Evolutionary conservation across 2,329 filamentous ascomycete species (phyloP).

Genomic region (Sporothrix phasma): DNA sequence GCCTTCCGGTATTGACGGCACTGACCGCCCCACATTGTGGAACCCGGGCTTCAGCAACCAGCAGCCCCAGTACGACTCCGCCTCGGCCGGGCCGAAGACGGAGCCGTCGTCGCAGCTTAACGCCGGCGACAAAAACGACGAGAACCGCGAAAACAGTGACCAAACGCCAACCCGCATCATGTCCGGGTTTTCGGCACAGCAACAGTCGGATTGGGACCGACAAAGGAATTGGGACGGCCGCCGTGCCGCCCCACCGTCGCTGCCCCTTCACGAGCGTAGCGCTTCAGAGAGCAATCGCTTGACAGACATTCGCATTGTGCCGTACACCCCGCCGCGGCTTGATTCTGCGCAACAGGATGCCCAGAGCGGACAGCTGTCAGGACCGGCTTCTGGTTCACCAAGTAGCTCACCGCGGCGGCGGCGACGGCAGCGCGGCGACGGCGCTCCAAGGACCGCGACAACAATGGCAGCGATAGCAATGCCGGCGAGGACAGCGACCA

Average conservation of each 20-base stretch:
- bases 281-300: conserved; percentile 33
- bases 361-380: background rate
- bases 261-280: conserved; percentile 32
- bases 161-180: conserved; percentile 1
- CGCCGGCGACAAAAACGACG: background rate
- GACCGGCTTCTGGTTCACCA: background rate
- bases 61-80: background rate
- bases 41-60: background rate
- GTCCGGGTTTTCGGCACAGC: conserved; percentile 11
- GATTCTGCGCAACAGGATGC: conserved; percentile 18
- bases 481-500: conserved; percentile 12
- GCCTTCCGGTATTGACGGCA: conserved; percentile 4
- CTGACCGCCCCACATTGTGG: conserved; percentile 11
- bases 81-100: conserved; percentile 10
- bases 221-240: conserved; percentile 6
- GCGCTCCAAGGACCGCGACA: background rate
- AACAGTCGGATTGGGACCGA: conserved; percentile 14
- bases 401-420: conserved; percentile 9
- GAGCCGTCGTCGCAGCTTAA: background rate
- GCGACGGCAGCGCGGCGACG: conserved; percentile 3
- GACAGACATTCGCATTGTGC: conserved; percentile 37
- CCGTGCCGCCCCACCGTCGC: conserved; percentile 24
- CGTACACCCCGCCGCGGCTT: conserved; percentile 37
- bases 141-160: background rate
- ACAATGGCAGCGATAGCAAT: background rate